Evolutionary conservation across 129 eudicot species (phyloP), one percentile per base, ranked within the genome.

Genomic region (Apium graveolens): DNA sequence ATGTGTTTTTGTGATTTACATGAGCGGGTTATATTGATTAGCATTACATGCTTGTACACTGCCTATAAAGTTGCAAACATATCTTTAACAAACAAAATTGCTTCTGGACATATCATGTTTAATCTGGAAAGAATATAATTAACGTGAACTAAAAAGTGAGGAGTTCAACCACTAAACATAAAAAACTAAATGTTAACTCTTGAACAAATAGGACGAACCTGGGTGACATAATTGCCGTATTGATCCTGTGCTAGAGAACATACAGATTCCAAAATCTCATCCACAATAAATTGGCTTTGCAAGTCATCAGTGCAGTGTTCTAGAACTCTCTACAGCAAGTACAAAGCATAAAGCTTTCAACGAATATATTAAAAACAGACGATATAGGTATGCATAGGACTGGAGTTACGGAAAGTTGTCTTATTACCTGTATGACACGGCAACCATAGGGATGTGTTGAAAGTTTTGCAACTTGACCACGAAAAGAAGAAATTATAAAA

Each of bases 381-480:
- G 39, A 27, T 12, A 49, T 57, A 68, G 29, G 35, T 24, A 38
- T 1, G 38, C 38, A 4, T 35, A 5, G 31, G 35, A 20, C 24
- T 44, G 41, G 26, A 41, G 76, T 48, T 2, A 44, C 44, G 12
- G 26, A 35, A 79, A 27, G 11, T 34, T 79, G 78, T 5, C 70
- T 38, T 70, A 78, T 78, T 43, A 92, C 98, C 94, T 93, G 98
- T 79, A 93, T 89, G 68, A 93, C 98, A 75, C 97, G 98, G 70
- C 98, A 93, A 41, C 97, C 98, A 79, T 93, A 93, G 13, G 98
- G 97, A 86, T 93, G 98, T 65, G 80, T 93, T 48, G 98, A 93
- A 48, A 93, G 90, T 75, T 77, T 78, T 16, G 90, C 97, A 87
- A 93, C 97, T 83, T 93, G 92, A 70, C 89, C 97, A 65, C 87